These are phyloP conservation scores for Fusarium incarnatum DNA, from an alignment of 2,329 filamentous ascomycete genomes.

Conservation along the genomic window DNA sequence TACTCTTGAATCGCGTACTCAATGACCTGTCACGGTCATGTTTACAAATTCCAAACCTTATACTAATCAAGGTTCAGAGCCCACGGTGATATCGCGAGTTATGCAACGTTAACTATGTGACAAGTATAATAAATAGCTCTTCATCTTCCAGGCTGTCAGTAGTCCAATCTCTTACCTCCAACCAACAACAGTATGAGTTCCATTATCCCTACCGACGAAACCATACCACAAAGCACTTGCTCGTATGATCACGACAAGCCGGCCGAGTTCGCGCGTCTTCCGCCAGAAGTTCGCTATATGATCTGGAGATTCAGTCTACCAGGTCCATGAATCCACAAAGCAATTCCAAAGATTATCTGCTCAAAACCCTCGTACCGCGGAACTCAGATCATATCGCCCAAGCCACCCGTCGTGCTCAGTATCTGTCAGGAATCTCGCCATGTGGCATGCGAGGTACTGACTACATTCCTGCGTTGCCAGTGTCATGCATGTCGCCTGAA, in stretches of 20 bases:
- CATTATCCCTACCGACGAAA: background rate
- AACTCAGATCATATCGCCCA: background rate
- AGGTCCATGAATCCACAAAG: background rate
- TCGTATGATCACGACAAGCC: background rate
- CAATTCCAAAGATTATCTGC: background rate
- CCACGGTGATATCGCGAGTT: too few species aligned
- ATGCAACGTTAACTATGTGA: background rate
- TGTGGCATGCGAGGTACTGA: background rate
- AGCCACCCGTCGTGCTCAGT: background rate
- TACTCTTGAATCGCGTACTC: too few species aligned
- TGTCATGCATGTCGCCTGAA: background rate
- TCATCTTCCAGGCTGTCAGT: background rate
- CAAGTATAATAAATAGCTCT: background rate
- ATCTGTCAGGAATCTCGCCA: background rate
- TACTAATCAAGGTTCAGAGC: too few species aligned
- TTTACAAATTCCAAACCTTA: too few species aligned
- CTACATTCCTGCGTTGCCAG: background rate
- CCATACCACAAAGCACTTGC: background rate
- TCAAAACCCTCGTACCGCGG: accelerated
- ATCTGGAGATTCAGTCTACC: background rate
- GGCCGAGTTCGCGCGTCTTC: background rate
- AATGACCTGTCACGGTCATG: too few species aligned
- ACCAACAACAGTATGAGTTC: background rate
- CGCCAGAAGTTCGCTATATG: background rate
- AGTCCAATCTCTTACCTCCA: accelerated